Base-by-base conservation (phyloP, 2,329 filamentous ascomycete species). In the Aureobasidium namibiae region DNA sequence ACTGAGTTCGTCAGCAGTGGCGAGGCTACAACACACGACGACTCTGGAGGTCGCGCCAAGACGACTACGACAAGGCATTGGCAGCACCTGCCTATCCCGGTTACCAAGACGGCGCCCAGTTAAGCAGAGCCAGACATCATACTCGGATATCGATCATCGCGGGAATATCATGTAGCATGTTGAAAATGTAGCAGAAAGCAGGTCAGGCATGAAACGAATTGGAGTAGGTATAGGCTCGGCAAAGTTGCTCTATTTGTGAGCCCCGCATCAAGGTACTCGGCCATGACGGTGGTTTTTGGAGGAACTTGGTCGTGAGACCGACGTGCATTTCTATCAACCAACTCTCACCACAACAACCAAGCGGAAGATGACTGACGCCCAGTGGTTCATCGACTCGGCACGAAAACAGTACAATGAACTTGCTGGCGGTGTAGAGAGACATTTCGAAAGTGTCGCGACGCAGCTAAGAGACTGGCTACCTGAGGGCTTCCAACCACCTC, bases 361-460 rank as follows among this genome's bases (percentile, higher is more conserved):
- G 21, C 26, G 48, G 18, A 64, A 16, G 50, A 72, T 72, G 70
- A 72, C 70, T 1, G 70, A 72, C 61, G 69, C 70, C 21, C 68
- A 71, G 60, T 66, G 69, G 23, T 62, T 72, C 50, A 69, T 73
- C 64, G 67, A 73, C 46, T 46, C 61, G 45, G 62, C 61, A 41
- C 38, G 62, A 42, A 21, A 42, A 26, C 69, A 72, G 44, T 71
- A 73, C 65, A 67, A 72, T 61, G 81, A 89, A 56, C 81, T 92
- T 62, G 90, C 90, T 70, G 87, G 90, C 64, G 87, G 86, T 65
- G 83, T 95, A 70, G 90, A 96, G 74, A 80, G 82, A 61, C 85
- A 91, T 69, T 86, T 96, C 72, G 90, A 96, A 67, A 79, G 81
- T 61, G 85, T 90, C 45, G 89, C 91, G 57, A 78, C 80, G 36